Evolutionary conservation across 2,329 filamentous ascomycete genomes (phyloP).

Genomic region (Zasmidium angulare): DNA sequence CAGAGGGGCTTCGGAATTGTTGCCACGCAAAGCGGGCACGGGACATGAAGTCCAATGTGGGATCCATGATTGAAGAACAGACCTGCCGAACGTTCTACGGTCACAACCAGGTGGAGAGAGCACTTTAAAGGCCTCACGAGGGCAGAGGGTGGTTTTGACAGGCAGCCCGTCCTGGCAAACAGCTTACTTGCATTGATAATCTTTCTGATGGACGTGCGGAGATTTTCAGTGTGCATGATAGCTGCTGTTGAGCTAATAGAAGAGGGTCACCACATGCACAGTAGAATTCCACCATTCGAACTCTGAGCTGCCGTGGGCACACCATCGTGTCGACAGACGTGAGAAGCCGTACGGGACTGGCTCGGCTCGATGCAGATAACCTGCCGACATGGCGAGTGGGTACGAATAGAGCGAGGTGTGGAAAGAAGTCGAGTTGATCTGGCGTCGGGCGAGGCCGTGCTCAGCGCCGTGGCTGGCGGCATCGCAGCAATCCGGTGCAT

Average conservation of each 20-base stretch:
- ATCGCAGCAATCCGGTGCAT: not conserved
- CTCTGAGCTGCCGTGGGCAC: not conserved
- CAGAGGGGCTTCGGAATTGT: conserved; percentile 18
- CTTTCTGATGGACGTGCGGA: not conserved
- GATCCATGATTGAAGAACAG: conserved; percentile 13
- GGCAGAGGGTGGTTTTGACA: not conserved
- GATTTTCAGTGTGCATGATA: not conserved
- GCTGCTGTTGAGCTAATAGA: not conserved
- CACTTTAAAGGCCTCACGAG: not conserved
- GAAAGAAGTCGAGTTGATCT: not conserved
- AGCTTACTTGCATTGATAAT: not conserved
- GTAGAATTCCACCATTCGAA: not conserved
- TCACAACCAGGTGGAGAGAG: not conserved
- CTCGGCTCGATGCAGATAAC: not conserved
- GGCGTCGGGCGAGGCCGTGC: not conserved
- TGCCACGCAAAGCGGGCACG: conserved; percentile 19
- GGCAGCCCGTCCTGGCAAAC: not conserved
- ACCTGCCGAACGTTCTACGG: not conserved
- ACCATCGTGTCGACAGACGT: not conserved
- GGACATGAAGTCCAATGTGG: conserved; percentile 17
- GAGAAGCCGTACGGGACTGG: not conserved
- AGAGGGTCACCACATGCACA: not conserved
- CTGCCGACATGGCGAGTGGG: not conserved
- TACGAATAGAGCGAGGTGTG: not conserved
- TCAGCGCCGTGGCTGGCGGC: not conserved